Evolutionary conservation across 179 eudicot species (phyloP), one percentile per base, ranked within the genome.

Genomic region (Actinidia arguta): DNA sequence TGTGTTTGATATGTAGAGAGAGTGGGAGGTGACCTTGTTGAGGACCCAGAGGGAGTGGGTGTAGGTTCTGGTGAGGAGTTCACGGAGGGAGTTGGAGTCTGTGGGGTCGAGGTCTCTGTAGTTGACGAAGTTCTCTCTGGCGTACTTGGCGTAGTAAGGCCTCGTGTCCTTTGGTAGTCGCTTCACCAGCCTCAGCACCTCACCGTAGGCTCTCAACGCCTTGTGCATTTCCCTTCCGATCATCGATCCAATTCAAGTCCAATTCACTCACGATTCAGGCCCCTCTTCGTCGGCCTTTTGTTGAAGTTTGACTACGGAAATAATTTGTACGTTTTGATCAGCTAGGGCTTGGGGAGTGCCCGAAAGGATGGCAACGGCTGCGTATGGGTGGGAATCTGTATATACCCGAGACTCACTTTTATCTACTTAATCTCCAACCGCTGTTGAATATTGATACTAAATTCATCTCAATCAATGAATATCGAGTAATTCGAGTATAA

Each of bases 101-200:
- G 85, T 66, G 18, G 92, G 83, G 20, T 94, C 98, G 31, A 90
- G 87, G 42, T 92, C 94, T 72, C 96, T 75, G 86, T 90, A 95
- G 55, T 95, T 95, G 61, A 94, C 97, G 90, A 95, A 94, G 84
- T 94, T 95, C 86, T 95, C 98, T 64, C 98, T 87, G 31, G 95
- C 97, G 82, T 90, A 95, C 68, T 94, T 95, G 78, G 99, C 92
- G 83, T 95, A 95, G 81, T 95, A 94, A 46, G 90, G 84, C n/a
- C 95, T 85, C 1, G 93, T 86, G 83, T 95, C 99, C 84, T 85
- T 78, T 0, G 97, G 95, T 8, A 95, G 92, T 27, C 94, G 91
- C 83, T 93, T 86, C 55, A 95, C 90, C 63, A 95, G 85, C 82
- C 98, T 80, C 52, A 95, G 87, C 6, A 95, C 98, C 66, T 89